Evolutionary conservation across 352 stramenopile species (phyloP), one percentile per base, ranked within the genome.

Genomic region (Phytophthora podocarpi): DNA sequence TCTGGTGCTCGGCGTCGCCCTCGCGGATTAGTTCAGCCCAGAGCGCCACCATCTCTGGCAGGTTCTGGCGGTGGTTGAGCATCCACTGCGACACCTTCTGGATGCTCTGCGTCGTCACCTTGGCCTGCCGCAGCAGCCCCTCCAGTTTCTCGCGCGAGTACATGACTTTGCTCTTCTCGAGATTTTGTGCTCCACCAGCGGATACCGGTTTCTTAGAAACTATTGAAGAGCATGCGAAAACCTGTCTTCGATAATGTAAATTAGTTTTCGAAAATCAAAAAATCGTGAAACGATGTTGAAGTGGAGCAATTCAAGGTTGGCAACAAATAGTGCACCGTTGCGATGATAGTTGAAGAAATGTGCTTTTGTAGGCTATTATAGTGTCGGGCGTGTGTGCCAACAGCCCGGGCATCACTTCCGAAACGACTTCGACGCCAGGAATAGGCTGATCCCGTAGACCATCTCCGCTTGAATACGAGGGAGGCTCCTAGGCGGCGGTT

Each of bases 31-130:
- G 64, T 36, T 74, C 66, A 34, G 51, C 57, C 86, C 86, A 95
- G 10, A 85, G 34, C 12, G 64, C 59, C 9, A 88, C 82, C 60
- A 93, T 91, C 57, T 88, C 85, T 13, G 39, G 16, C 26, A 95
- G 50, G 28, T 74, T 64, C 36, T 77, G 67, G 34, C 82, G 82
- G 31, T 87, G 61, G 32, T 73, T 82, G 21, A 95, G 68, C 59
- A 95, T 93, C 84, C 84, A 95, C 24, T 76, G 74, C 9, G 82
- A 88, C 24, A 89, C 78, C 57, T 67, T 74, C 72, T 95, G 86
- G 60, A 95, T 95, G 67, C 82, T 93, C 63, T 90, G 81, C 48
- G 89, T 87, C 64, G 85, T 89, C 55, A 89, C 76, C 54, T 94
- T 91, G 48, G 79, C 80, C 36, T 80, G 64, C 31, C 72, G 77